Base-by-base conservation (phyloP, 2,329 filamentous ascomycete species). In the Dactylellina parvicollis region DNA sequence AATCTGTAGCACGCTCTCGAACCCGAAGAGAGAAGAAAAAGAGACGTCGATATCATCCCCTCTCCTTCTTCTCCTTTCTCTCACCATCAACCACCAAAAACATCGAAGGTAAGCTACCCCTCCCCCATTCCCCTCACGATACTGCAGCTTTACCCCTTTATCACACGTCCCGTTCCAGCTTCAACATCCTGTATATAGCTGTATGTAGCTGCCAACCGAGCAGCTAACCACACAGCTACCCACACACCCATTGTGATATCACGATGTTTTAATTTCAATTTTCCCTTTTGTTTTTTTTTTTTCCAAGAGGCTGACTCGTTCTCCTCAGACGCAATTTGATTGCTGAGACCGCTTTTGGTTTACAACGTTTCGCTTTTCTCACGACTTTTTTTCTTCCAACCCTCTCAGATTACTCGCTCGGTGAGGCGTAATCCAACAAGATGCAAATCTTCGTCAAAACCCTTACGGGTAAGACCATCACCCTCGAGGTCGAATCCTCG, bases 391-490 rank as follows among this genome's bases (percentile, higher is more conserved):
- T 34, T 30, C 34, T 44, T n/a, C n/a, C n/a, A n/a, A n/a, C n/a
- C n/a, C 30, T 36, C 59, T 28, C 57, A 72, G 67, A 72, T n/a
- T 59, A 72, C 52, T 65, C 67, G 67, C 67, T 72, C 36, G 67
- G 67, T 65, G 67, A 72, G 61, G 67, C 67, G 67, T 42, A 72
- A 44, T 64, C 50, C 38, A 32, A 12, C 34, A 71, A 49, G 18
- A 92, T 91, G 89, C 86, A 93, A 79, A 92, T 92, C 77, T 93
- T 93, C 77, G 90, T 93, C 80, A 93, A 92, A 85, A 92, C 90
- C 0, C 83, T 94, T 1, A 94, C 91, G 0, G 88, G 88, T 32
- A 89, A 89, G 85, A 90, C 88, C 0, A 89, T 90, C 76, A 89
- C 88, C 1, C 79, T 90, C 34, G 88, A 77, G 76, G 77, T 78